Base-by-base conservation (phyloP, 2,329 filamentous ascomycete species). In the Fusarium chuoi region DNA sequence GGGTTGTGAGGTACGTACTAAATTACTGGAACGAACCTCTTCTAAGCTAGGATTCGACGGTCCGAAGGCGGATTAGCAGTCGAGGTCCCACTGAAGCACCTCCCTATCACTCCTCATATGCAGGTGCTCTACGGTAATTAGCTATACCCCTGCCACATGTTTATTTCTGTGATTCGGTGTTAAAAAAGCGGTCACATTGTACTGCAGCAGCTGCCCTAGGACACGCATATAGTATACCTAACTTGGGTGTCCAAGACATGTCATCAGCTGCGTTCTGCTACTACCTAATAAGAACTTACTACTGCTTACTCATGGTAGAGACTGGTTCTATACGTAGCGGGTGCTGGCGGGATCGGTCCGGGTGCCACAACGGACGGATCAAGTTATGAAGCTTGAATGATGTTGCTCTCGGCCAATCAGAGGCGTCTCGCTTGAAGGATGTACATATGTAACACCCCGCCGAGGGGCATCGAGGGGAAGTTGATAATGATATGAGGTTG, bases 401-500 rank as follows among this genome's bases (percentile, higher is more conserved):
- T 42, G 33, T 45, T 38, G 38, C 26, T 36, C 24, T 58, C 20
- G 33, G 7, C 72, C 71, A 74, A 75, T 74, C 72, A 75, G 22
- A 57, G 44, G 15, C 42, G 22, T 28, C 36, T 54, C 38, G 30
- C 55, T 74, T 48, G 45, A 49, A 45, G 41, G 51, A 63, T 68
- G 48, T 44, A 33, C 33, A 33, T 33, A 65, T 59, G 52, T 42
- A 65, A 59, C 58, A 74, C 72, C 72, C 72, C 72, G 54, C 72
- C 72, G 72, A 74, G 72, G 72, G 71, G 72, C 42, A 72, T 39
- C 24, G 66, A 73, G 70, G 70, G 71, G 61, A 73, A 59, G 41
- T 39, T 64, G 48, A 68, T 52, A 42, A 74, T 62, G 48, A 73
- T 70, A 70, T 70, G 62, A 75, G 64, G 20, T 33, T 59, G 33